phyloP scores from a whole-genome alignment of 768 basidiomycete genomes.

The Holtermanniella nyarrowii region DNA sequence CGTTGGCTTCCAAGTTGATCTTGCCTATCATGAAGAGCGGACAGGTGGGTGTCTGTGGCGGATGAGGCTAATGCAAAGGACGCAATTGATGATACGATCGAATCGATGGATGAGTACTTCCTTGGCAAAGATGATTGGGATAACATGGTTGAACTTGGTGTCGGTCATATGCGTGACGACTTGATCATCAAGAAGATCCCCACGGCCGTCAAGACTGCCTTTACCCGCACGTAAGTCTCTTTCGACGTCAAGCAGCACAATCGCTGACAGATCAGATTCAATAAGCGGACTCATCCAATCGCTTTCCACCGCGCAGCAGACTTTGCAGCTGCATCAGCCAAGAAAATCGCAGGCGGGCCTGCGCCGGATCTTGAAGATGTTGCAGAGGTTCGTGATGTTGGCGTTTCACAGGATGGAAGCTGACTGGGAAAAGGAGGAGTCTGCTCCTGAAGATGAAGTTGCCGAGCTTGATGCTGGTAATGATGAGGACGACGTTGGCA shows the following conservation, averaged over 20 bases:
- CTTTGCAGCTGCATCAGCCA: slow-evolving; percentile 63
- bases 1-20: slow-evolving; percentile 71
- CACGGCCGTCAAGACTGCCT: slow-evolving; percentile 64
- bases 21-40: slow-evolving; percentile 65
- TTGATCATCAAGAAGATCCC: slow-evolving; percentile 72
- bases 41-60: slow-evolving; percentile 49
- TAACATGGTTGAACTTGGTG: slow-evolving; percentile 81
- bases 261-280: slow-evolving; percentile 55
- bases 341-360: slow-evolving; percentile 54
- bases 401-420: slow-evolving; percentile 42
- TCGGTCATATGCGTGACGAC: slow-evolving; percentile 68
- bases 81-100: slow-evolving; percentile 71
- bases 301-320: slow-evolving; percentile 73
- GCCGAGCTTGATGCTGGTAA: slow-evolving; percentile 44
- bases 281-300: slow-evolving; percentile 78
- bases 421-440: slow-evolving; percentile 24
- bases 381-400: slow-evolving; percentile 54
- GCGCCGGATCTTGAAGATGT: slow-evolving; percentile 84
- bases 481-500: slow-evolving; percentile 49
- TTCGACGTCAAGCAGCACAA: background rate
- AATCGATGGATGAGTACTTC: slow-evolving; percentile 87
- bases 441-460: slow-evolving; percentile 49
- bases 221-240: slow-evolving; percentile 68
- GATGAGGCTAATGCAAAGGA: slow-evolving; percentile 45
- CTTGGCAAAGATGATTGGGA: slow-evolving; percentile 95